Evolutionary conservation across 495 filamentous ascomycete genomes (phyloP), one percentile per base, ranked within the genome.

Genomic region (Haplographium delicatum): DNA sequence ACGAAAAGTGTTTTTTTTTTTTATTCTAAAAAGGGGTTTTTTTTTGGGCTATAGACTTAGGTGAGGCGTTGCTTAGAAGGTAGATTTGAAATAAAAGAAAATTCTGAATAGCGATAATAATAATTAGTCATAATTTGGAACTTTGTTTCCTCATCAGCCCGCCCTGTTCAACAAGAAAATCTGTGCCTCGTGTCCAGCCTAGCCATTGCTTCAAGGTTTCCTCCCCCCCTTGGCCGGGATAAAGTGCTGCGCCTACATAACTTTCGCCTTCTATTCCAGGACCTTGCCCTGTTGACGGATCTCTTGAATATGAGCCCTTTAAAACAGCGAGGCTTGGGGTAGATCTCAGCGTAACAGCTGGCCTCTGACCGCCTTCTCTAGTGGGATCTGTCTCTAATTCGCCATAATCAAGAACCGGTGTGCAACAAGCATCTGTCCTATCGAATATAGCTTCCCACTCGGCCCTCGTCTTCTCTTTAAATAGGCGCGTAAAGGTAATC

Each of bases 371-470:
- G 53, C 82, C 89, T 53, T 76, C 75, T 42, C 67, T 62, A 35
- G 51, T 58, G 4, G 73, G 71, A 24, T 72, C 63, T n/a, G 67
- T 63, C 62, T 87, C 78, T 47, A 96, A 69, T 67, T 96, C 91
- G 0, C 33, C 54, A 58, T 86, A 84, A 35, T 80, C 82, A 43
- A 95, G 65, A 2, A 97, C 86, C 2, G 91, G 90, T 18, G 89
- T 91, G 48, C 86, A 89, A 65, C 91, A 97, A 7, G 91, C 90
- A 72, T 97, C 91, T 0, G 82, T 91, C 15, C 85, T 86, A 58
- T 93, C 85, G 64, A 95, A 97, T 2, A 94, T 65, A 5, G 45
- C 57, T 66, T 95, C 91, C 91, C 91, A 97, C 64, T 95, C 86
- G 0, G 58, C 60, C 19, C 91, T 74, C 9, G 84, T 88, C 67